Conservation (phyloP, 768 basidiomycete species). For the Ramaria sp. region DNA sequence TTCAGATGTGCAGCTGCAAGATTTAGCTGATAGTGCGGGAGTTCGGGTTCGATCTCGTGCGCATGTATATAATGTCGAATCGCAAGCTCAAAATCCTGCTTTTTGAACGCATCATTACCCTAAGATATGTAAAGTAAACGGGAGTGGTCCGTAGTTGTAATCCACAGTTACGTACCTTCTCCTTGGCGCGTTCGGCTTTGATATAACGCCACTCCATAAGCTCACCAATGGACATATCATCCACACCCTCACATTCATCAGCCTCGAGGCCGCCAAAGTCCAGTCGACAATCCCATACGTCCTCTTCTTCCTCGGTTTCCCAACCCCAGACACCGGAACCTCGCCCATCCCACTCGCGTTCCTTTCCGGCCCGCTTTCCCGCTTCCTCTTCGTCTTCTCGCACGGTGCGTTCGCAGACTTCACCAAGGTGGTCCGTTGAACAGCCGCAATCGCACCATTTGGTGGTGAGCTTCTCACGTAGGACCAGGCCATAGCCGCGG, state of each 20-base stretch:
- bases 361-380: constrained; percentile 49
- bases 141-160: background rate
- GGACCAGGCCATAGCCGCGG: constrained; percentile 55
- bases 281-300: constrained; percentile 62
- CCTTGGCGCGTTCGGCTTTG: constrained; percentile 61
- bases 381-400: constrained; percentile 57
- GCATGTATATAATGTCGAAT: constrained; percentile 50
- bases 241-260: constrained; percentile 34
- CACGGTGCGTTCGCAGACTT: constrained; percentile 66
- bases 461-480: constrained; percentile 58
- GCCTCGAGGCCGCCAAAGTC: constrained; percentile 50
- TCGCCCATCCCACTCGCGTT: constrained; percentile 68
- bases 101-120: constrained; percentile 63
- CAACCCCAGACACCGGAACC: constrained; percentile 58
- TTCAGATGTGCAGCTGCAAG: constrained; percentile 68
- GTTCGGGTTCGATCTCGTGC: constrained; percentile 53
- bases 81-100: constrained; percentile 44
- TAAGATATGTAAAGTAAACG: constrained; percentile 18
- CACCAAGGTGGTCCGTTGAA: constrained; percentile 66
- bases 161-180: constrained; percentile 33
- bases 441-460: constrained; percentile 81
- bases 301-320: constrained; percentile 68
- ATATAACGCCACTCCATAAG: constrained; percentile 68
- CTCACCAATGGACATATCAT: constrained; percentile 58
- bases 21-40: constrained; percentile 69